phyloP scores from a whole-genome alignment of 495 filamentous ascomycete genomes.

The Penicillium ochrochloron region DNA sequence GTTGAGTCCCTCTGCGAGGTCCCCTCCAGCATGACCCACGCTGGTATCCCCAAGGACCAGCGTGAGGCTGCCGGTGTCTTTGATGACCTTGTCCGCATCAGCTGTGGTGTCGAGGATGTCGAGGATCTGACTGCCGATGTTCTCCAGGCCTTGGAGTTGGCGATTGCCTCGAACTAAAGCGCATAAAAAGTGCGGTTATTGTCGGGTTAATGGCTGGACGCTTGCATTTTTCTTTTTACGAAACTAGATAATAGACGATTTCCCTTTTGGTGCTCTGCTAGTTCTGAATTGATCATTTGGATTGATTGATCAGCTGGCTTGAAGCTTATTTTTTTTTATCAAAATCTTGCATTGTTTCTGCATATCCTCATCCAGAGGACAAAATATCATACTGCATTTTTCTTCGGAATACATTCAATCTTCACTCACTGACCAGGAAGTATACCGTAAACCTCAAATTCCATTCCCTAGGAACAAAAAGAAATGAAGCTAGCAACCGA shows the following conservation, averaged over 20 bases:
- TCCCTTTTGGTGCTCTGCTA: slow-evolving; percentile 12
- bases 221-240: slow-evolving; percentile 9
- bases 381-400: slow-evolving; percentile 4
- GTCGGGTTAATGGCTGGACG: slow-evolving; percentile 6
- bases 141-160: slow-evolving; percentile 80
- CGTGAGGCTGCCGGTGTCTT: slow-evolving; percentile 93
- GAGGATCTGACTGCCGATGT: slow-evolving; percentile 84
- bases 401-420: not conserved
- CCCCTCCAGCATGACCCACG: slow-evolving; percentile 93
- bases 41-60: slow-evolving; percentile 87
- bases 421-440: not conserved
- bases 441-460: too few species aligned
- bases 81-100: slow-evolving; percentile 93
- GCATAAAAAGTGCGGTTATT: slow-evolving; percentile 19
- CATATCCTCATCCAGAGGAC: not conserved
- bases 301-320: not conserved
- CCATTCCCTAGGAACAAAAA: too few species aligned
- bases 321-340: not conserved
- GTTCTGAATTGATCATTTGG: not conserved
- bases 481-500: too few species aligned
- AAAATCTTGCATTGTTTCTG: not conserved
- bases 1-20: slow-evolving; percentile 93
- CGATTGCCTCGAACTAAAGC: slow-evolving; percentile 42
- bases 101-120: slow-evolving; percentile 91
- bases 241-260: slow-evolving; percentile 33